Evolutionary conservation across 225 moss, liverwort and hornwort genomes (phyloP).

Genomic region (Bryoerythrophyllum caledonicum): DNA sequence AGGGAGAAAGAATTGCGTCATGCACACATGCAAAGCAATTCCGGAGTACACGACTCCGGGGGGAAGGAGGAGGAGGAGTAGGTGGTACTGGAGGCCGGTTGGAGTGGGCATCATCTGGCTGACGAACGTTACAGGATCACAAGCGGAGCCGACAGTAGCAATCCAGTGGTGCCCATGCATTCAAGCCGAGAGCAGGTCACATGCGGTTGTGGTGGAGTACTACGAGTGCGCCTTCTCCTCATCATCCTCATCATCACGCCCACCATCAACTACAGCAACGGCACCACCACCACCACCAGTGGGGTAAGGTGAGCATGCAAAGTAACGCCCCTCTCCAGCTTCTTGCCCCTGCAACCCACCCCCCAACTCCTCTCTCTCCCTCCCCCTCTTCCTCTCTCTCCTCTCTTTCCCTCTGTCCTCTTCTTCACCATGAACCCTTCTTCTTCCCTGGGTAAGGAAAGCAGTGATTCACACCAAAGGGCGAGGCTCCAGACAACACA

Average conservation of each 20-base stretch:
- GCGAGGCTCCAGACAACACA: constrained; percentile 19
- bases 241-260: constrained; percentile 48
- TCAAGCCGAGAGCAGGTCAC: constrained; percentile 53
- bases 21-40: constrained; percentile 43
- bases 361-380: neutral
- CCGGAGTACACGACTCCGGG: constrained; percentile 5
- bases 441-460: constrained; percentile 45
- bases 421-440: constrained; percentile 22
- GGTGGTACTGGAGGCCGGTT: constrained; percentile 39
- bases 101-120: constrained; percentile 39
- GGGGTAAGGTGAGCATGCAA: constrained; percentile 25
- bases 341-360: constrained; percentile 26
- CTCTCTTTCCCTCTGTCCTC: neutral
- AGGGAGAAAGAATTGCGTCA: constrained; percentile 22
- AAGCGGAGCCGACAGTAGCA: constrained; percentile 48
- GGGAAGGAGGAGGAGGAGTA: neutral
- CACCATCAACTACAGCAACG: constrained; percentile 53
- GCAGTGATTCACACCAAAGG: constrained; percentile 34
- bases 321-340: constrained; percentile 39
- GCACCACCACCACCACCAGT: constrained; percentile 31
- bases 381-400: neutral
- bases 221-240: constrained; percentile 23
- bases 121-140: constrained; percentile 43
- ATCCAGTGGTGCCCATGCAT: constrained; percentile 53
- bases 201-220: constrained; percentile 36